Base-by-base conservation (phyloP, 2,329 filamentous ascomycete genomes). In the Neonectria faginata region DNA sequence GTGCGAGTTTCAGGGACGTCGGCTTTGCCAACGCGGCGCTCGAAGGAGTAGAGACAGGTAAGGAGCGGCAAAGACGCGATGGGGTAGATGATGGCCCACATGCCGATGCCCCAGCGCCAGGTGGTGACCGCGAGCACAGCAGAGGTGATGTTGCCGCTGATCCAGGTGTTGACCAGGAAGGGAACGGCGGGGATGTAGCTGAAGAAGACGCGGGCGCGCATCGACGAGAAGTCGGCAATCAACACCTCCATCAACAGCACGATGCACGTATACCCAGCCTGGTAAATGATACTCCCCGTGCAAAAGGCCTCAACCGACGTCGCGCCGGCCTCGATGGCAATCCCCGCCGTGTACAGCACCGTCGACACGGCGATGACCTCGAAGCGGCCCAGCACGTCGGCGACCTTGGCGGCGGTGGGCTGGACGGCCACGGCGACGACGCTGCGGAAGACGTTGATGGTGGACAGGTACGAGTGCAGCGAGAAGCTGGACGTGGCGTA, bases 61-160 rank as follows among this genome's bases (percentile, higher is more conserved):
- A 90, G 76, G 0, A 90, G 79, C 1, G 88, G 87, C 5, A 89
- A 64, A 0, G 85, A 81, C 60, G 83, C 85, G 8, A 86, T 78
- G 1, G 88, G 85, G 70, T 86, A 89, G 54, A 89, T 87, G 66
- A 90, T 84, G 51, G 81, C 82, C 82, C 86, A 90, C 87, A 90
- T 90, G 67, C 87, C 88, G 25, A 88, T 82, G 14, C 88, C 88
- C 87, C 87, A 90, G 62, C 83, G 77, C 88, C 88, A 91, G 2
- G 79, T 83, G 0, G 85, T 85, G 2, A 72, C 74, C 0, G 61
- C 69, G 20, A 89, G 71, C 0, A 89, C 85, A 0, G 84, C 81
- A 0, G 76, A 73, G 0, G 85, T 83, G 54, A 91, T 77, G 65
- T 86, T 83, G 20, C 88, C 88, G 65, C 85, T 86, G 14, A 90